Base-by-base conservation (phyloP, 129 eudicot genomes). In the Artemisia argyi region DNA sequence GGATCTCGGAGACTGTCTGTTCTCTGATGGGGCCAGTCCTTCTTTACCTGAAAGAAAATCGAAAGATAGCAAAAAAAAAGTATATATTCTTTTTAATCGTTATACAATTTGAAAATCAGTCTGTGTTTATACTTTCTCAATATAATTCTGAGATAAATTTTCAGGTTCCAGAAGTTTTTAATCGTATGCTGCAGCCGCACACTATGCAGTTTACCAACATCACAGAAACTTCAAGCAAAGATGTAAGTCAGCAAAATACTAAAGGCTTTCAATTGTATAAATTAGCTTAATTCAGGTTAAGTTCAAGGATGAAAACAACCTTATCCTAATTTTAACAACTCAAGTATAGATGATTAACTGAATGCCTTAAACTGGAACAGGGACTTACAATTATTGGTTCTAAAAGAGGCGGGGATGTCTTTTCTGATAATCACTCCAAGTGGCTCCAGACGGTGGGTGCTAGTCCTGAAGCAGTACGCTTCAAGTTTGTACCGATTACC, bases 1-100 rank as follows among this genome's bases (percentile, higher is more conserved):
- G 73, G 98, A 93, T 85, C 93, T 93, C 72, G 98, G 98, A 51
- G 98, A 93, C 70, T 82, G 82, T 79, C 44, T 89, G 19, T 93
- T 89, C 80, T 87, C 90, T 44, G 98, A 93, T 76, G 86, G 88
- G 14, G 84, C 56, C 69, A 80, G 89, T 75, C 90, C 95, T 17
- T 74, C 81, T 44, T 68, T 85, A 32, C 80, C 82, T 14, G 95
- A 87, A 78, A 78, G 86, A 72, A 92, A 83, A 74, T 66, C 83
- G 3, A 83, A 82, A 77, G 92, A 89, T 56, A 84, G 86, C 47
- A 86, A 83, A 73, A 79, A 80, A 28, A 92, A 85, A 76, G 96
- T 92, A 81, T 2, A 18, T 52, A 0, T 32, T 66, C 47, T 50
- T 52, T 74, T 53, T 24, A 63, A 32, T 64, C 10, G 8, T 26